phyloP scores from a whole-genome alignment of 495 filamentous ascomycete genomes.

The Copromyces sp. region DNA sequence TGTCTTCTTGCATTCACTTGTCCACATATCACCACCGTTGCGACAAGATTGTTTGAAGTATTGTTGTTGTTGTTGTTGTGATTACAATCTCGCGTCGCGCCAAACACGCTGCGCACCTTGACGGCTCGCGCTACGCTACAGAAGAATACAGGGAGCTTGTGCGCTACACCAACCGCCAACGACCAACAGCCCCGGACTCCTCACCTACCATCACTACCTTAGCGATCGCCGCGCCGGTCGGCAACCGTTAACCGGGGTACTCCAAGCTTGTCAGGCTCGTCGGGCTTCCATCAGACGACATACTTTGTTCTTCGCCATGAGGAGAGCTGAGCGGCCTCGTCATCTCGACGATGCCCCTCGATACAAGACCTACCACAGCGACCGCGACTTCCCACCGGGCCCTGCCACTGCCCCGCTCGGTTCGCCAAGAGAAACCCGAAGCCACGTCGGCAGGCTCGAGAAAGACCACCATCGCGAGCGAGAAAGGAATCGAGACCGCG shows the following conservation, averaged over 20 bases:
- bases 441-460: not conserved
- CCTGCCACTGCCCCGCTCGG: not conserved
- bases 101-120: not conserved
- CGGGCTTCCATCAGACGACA: not conserved
- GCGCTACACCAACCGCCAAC: not conserved
- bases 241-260: not conserved
- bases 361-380: constrained; percentile 3
- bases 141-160: not conserved
- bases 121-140: not conserved
- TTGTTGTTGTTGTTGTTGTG: not conserved
- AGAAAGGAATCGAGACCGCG: not conserved
- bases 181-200: not conserved
- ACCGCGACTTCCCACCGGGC: not conserved
- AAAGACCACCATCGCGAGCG: not conserved
- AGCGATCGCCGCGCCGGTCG: not conserved
- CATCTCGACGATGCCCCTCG: not conserved
- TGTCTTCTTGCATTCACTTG: not conserved
- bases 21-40: not conserved
- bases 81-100: not conserved
- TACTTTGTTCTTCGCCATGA: not conserved
- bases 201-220: not conserved
- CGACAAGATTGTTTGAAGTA: not conserved
- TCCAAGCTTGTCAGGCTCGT: not conserved
- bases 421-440: not conserved
- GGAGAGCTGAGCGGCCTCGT: not conserved